A percentile compares a stretch with the other conserved stretches of the same genome.
phyloP scores from a whole-genome alignment of 306 rosid genomes.

The Cicer cuneatum region DNA sequence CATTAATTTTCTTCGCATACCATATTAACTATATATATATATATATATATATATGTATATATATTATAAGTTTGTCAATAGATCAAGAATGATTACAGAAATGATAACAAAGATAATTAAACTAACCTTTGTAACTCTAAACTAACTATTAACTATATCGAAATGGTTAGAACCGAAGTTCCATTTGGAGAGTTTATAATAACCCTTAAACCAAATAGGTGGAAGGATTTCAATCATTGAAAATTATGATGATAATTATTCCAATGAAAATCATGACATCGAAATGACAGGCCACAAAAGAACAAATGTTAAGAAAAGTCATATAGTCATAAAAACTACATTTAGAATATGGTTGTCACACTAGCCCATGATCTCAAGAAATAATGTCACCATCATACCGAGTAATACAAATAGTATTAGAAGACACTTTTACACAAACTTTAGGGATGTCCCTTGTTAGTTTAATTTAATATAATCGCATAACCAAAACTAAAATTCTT shows the following conservation, averaged over 20 bases:
- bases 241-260: constrained; percentile 5
- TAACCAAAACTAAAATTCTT: neutral
- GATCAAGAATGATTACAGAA: too few species aligned
- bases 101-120: too few species aligned
- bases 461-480: neutral
- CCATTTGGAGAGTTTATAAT: constrained; percentile 8
- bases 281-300: neutral
- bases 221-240: neutral
- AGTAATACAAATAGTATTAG: neutral
- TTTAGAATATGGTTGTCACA: neutral
- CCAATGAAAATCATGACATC: neutral
- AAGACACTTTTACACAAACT: neutral
- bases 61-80: too few species aligned
- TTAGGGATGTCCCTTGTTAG: neutral
- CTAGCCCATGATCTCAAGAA: neutral
- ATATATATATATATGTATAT: too few species aligned
- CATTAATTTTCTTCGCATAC: too few species aligned
- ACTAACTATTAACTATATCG: too few species aligned
- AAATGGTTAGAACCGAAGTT: neutral
- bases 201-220: neutral
- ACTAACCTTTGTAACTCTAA: too few species aligned
- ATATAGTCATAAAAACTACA: neutral
- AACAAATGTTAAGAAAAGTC: neutral
- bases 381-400: neutral
- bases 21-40: too few species aligned